A percentile compares a stretch with the other conserved stretches of the same genome.
These are phyloP conservation scores for Rhynchosporium agropyri DNA, from an alignment of 2,329 filamentous ascomycete species.

Conservation along the genomic window DNA sequence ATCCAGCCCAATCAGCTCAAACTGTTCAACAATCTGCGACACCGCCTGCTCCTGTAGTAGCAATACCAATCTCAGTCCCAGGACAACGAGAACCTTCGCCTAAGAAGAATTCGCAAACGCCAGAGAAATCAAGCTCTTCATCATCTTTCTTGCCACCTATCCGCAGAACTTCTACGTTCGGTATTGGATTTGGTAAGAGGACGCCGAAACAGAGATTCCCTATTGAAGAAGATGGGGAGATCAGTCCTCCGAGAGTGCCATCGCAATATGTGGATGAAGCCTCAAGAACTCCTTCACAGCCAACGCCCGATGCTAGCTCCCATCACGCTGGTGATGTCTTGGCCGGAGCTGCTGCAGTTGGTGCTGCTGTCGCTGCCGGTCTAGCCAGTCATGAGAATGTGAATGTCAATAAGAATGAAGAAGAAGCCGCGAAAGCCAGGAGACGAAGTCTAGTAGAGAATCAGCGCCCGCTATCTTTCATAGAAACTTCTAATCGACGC, in stretches of 20 bases:
- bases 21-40: neutral
- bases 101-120: neutral
- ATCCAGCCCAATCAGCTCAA: neutral
- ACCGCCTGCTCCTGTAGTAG: neutral
- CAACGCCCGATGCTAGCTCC: neutral
- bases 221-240: slow-evolving; percentile 37
- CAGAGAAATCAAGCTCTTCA: slow-evolving; percentile 23
- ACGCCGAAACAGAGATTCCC: slow-evolving; percentile 38
- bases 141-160: slow-evolving; percentile 59
- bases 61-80: neutral
- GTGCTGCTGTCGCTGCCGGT: neutral
- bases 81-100: neutral
- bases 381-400: neutral
- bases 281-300: neutral
- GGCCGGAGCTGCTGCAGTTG: neutral
- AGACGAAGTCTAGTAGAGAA: neutral
- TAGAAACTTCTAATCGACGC: neutral
- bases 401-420: neutral
- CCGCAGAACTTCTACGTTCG: slow-evolving; percentile 59
- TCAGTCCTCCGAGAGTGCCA: slow-evolving; percentile 13
- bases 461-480: slow-evolving; percentile 8
- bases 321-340: neutral
- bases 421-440: neutral
- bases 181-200: slow-evolving; percentile 44
- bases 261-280: neutral